Evolutionary conservation across 2,329 filamentous ascomycete species (phyloP).

Genomic region (Xylogone sp.): DNA sequence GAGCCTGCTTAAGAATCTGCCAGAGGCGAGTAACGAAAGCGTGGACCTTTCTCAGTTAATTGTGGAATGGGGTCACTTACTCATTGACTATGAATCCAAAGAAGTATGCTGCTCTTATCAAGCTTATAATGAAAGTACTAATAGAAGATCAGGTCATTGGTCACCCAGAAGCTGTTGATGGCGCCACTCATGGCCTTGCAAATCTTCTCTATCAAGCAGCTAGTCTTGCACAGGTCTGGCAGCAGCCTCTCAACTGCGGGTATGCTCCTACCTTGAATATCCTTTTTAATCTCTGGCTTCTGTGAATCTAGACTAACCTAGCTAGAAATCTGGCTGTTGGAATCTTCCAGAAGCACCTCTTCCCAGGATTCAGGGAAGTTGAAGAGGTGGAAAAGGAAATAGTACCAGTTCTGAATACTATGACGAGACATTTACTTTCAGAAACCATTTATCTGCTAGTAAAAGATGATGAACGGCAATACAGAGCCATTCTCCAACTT

Average conservation of each 20-base stretch:
- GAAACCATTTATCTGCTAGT: slow-evolving; percentile 55
- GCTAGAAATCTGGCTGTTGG: slow-evolving; percentile 39
- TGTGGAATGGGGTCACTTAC: slow-evolving; percentile 25
- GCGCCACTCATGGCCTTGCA: slow-evolving; percentile 30
- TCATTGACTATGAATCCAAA: slow-evolving; percentile 36
- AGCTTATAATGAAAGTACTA: slow-evolving; percentile 3
- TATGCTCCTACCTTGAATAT: too few relatives aligned
- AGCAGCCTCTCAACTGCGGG: slow-evolving; percentile 20
- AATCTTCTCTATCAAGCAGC: slow-evolving; percentile 31
- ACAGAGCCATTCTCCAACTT: slow-evolving; percentile 47
- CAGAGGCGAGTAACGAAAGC: slow-evolving; percentile 22
- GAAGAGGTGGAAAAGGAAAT: slow-evolving; percentile 21
- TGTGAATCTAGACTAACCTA: slow-evolving; percentile 7
- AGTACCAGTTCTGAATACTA: slow-evolving; percentile 47
- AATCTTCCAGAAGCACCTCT: slow-evolving; percentile 63
- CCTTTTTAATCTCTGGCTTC: not conserved
- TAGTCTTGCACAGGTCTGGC: slow-evolving; percentile 18
- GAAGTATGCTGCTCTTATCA: slow-evolving; percentile 30
- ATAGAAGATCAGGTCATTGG: slow-evolving; percentile 21
- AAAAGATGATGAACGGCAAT: slow-evolving; percentile 45
- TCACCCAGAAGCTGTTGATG: slow-evolving; percentile 26
- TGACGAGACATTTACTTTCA: slow-evolving; percentile 56
- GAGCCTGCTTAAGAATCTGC: slow-evolving; percentile 37
- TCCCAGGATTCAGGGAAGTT: slow-evolving; percentile 47
- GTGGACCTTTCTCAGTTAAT: slow-evolving; percentile 21